phyloP scores from a whole-genome alignment of 805 yeast genomes.

The Spathaspora sp. region DNA sequence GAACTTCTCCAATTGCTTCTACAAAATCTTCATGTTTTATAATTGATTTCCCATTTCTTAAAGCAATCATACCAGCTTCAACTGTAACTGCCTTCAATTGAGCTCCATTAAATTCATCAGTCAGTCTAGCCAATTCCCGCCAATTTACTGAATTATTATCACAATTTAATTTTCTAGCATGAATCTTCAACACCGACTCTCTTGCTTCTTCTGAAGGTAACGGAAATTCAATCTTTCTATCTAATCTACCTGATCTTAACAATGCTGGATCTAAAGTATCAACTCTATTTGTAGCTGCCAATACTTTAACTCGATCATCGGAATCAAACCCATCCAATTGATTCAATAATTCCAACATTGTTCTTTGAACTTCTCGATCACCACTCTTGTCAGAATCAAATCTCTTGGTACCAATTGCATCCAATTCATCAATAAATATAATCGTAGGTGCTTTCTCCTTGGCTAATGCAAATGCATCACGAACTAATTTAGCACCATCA shows the following conservation, averaged over 20 bases:
- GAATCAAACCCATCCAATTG: conserved; percentile 90
- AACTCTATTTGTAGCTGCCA: conserved; percentile 97
- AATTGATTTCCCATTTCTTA: conserved; percentile 87
- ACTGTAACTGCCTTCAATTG: conserved; percentile 98
- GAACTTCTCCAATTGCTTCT: conserved; percentile 97
- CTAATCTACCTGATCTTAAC: conserved; percentile 94
- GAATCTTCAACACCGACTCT: conserved; percentile 94
- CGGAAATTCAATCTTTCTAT: conserved; percentile 97
- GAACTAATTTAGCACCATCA: conserved; percentile 44
- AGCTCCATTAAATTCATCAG: conserved; percentile 99
- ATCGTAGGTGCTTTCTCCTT: conserved; percentile 46
- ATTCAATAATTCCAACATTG: conserved; percentile 47
- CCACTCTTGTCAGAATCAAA: conserved; percentile 45
- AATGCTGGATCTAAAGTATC: conserved; percentile 98
- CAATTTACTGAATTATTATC: conserved; percentile 85
- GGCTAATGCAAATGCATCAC: conserved; percentile 46
- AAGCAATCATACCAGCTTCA: conserved; percentile 99
- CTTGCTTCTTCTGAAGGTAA: conserved; percentile 96
- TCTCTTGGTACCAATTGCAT: conserved; percentile 45
- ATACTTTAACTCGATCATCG: conserved; percentile 94
- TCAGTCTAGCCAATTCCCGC: conserved; percentile 96
- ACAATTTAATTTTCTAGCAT: conserved; percentile 93
- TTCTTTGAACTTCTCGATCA: conserved; percentile 45
- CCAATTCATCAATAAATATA: conserved; percentile 45
- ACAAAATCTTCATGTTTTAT: conserved; percentile 97